phyloP scores from a whole-genome alignment of 352 stramenopile genomes.

The Phytophthora megakarya region DNA sequence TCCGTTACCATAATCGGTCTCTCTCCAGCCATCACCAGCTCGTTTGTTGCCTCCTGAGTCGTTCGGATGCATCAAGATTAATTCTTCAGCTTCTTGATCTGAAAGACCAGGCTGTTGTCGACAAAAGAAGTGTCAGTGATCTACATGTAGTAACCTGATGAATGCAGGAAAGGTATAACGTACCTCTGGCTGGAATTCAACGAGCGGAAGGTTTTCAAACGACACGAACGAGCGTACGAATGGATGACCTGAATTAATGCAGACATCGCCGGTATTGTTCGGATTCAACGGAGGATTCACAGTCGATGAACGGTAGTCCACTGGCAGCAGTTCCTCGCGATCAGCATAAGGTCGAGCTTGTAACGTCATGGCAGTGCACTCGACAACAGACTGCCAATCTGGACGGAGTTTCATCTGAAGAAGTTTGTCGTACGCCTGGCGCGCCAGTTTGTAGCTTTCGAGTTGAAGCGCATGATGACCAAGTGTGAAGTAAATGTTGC shows the following conservation, averaged over 20 bases:
- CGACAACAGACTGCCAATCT: slow-evolving; percentile 88
- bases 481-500: slow-evolving; percentile 94
- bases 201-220: slow-evolving; percentile 95
- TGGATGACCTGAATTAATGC: slow-evolving; percentile 92
- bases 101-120: slow-evolving; percentile 54
- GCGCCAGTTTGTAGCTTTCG: slow-evolving; percentile 93
- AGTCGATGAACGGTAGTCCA: slow-evolving; percentile 94
- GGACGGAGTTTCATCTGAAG: slow-evolving; percentile 86
- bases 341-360: slow-evolving; percentile 94
- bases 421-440: slow-evolving; percentile 93
- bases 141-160: not conserved
- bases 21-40: slow-evolving; percentile 48
- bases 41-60: slow-evolving; percentile 28
- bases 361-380: slow-evolving; percentile 92
- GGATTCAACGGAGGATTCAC: slow-evolving; percentile 93
- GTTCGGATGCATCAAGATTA: slow-evolving; percentile 74
- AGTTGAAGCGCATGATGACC: slow-evolving; percentile 91
- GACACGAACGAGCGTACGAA: slow-evolving; percentile 96
- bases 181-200: slow-evolving; percentile 92
- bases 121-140: slow-evolving; percentile 4
- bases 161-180: slow-evolving; percentile 2
- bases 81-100: slow-evolving; percentile 85
- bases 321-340: slow-evolving; percentile 92
- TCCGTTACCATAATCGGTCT: slow-evolving; percentile 62
- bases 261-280: slow-evolving; percentile 88